phyloP scores from a whole-genome alignment of 2,329 filamentous ascomycete species.

The Aspergillus thermomutatus region DNA sequence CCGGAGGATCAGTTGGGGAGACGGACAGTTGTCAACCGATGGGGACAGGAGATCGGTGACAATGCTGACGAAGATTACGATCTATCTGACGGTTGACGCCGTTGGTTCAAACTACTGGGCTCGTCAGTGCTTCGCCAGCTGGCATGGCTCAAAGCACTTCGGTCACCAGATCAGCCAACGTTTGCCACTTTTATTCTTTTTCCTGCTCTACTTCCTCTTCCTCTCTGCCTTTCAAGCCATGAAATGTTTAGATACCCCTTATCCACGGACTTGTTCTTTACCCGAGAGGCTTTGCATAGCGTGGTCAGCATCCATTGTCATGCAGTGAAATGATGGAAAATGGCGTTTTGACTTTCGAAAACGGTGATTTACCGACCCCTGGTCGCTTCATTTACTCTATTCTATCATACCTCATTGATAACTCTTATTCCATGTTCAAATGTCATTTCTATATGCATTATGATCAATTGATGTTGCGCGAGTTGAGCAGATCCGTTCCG shows the following conservation, averaged over 20 bases:
- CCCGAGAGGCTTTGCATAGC: slow-evolving; percentile 38
- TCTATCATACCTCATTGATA: background rate
- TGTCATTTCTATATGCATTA: background rate
- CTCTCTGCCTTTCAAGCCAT: slow-evolving; percentile 14
- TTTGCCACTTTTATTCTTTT: slow-evolving; percentile 4
- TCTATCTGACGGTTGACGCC: slow-evolving; percentile 19
- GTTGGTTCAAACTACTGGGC: slow-evolving; percentile 9
- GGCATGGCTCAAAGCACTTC: slow-evolving; percentile 1
- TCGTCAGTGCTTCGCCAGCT: background rate
- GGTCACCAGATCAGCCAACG: background rate
- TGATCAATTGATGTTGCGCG: background rate
- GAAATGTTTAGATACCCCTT: slow-evolving; percentile 36
- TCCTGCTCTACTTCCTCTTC: slow-evolving; percentile 5
- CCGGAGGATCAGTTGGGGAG: slow-evolving; percentile 72
- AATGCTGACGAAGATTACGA: slow-evolving; percentile 34
- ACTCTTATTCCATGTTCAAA: background rate
- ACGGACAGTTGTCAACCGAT: slow-evolving; percentile 58
- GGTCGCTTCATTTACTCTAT: slow-evolving; percentile 8
- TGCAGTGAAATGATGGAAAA: slow-evolving; percentile 33
- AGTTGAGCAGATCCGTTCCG: background rate
- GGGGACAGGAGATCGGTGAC: slow-evolving; percentile 36
- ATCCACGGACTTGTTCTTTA: slow-evolving; percentile 26
- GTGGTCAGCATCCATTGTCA: slow-evolving; percentile 34
- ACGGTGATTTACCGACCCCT: slow-evolving; percentile 9
- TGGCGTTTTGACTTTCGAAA: slow-evolving; percentile 31